Evolutionary conservation across 2,329 filamentous ascomycete genomes (phyloP), one percentile per base, ranked within the genome.

Genomic region (Biscogniauxia sp.): DNA sequence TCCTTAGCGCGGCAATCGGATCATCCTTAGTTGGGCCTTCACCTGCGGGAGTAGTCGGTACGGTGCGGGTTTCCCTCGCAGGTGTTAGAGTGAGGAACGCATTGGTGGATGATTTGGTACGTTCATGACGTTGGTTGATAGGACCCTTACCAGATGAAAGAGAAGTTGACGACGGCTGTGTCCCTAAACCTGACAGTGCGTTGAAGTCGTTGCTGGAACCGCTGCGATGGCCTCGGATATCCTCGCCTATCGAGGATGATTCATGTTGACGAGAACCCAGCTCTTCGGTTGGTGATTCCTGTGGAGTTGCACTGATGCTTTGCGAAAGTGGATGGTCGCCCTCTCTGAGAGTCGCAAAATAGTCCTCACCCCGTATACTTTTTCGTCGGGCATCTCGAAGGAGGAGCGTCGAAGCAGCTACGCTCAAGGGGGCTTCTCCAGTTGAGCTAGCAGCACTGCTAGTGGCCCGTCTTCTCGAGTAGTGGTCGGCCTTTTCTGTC

Each of bases 301-400:
- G 85, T 1, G 90, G 90, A 69, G 87, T 91, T 19, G 85, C 89
- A 41, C 85, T 87, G 54, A 91, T 83, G 71, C 90, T 93, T 67
- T 91, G 88, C 19, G 90, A 86, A 51, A 94, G 77, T 20, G 91
- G 90, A 72, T 94, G 91, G 57, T 92, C 89, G 54, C 77, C 76
- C 69, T 81, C 77, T 37, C 74, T 77, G 20, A 77, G 67, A 54
- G 74, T 77, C 23, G 78, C 72, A 62, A 87, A 85, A 67, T 83
- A 84, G 75, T 85, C 74, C 75, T 87, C 76, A 69, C 82, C 65
- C 70, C 84, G 73, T 67, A 87, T 66, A 73, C 82, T 79, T 76
- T 79, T 72, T 76, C 88, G 75, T 73, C 84, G 71, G 70, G 80
- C 69, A 72, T 88, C 71, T 75, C 82, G 72, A 70, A 81, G 71